Evolutionary conservation across 306 rosid genomes (phyloP).

Genomic region (Macrotyloma uniflorum): DNA sequence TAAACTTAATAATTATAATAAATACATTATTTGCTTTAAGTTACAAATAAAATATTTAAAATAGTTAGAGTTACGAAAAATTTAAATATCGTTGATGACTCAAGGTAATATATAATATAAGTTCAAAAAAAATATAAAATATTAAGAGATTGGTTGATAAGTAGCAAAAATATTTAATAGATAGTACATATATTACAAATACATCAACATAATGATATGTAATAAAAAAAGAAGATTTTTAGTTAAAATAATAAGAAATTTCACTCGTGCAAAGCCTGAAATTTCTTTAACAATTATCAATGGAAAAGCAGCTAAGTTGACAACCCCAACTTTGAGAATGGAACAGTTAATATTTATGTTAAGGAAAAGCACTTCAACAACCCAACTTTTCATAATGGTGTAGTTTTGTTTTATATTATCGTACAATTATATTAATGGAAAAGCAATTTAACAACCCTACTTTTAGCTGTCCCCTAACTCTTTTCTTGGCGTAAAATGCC

Average conservation of each 20-base stretch:
- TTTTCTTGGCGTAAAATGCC: slow-evolving; percentile 41
- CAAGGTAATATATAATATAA: too few relatives aligned
- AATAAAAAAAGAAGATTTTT: neutral
- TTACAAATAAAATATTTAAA: too few relatives aligned
- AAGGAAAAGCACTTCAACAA: neutral
- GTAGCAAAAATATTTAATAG: too few relatives aligned
- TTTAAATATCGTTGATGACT: too few relatives aligned
- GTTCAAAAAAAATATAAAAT: too few relatives aligned
- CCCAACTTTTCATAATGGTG: neutral
- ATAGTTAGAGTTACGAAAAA: too few relatives aligned
- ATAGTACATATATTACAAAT: too few relatives aligned
- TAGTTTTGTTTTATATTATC: too few relatives aligned
- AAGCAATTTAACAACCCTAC: neutral
- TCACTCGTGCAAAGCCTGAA: neutral
- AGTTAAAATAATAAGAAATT: neutral
- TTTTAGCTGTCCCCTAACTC: neutral
- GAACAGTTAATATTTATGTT: neutral
- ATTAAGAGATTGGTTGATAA: too few relatives aligned
- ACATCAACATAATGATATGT: too few relatives aligned
- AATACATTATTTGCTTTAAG: too few relatives aligned
- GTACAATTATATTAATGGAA: neutral
- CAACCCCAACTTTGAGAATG: neutral
- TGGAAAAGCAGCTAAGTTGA: neutral
- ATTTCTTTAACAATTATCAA: neutral
- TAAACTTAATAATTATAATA: too few relatives aligned